Conservation (phyloP, 2,329 filamentous ascomycete species). For the Fusarium chuoi region DNA sequence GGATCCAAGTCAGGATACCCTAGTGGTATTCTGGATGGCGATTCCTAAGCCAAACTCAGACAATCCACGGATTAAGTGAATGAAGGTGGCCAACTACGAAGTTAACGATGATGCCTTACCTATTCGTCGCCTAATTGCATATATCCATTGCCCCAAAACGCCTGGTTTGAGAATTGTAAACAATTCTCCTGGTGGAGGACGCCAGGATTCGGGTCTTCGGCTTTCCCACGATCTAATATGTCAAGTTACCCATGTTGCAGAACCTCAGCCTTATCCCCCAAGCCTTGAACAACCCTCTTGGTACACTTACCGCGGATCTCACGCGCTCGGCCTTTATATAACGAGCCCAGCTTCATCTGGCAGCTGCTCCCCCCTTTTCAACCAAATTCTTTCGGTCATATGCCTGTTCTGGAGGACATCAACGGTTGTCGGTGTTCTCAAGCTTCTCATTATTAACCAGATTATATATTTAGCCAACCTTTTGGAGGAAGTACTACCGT, state of each 20-base stretch:
- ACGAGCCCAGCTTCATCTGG: not conserved
- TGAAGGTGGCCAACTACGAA: not conserved
- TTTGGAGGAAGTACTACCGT: too few relatives aligned
- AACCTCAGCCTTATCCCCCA: not conserved
- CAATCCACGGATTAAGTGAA: not conserved
- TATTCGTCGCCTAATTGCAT: not conserved
- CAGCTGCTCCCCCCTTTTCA: not conserved
- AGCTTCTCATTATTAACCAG: too few relatives aligned
- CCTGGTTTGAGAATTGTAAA: not conserved
- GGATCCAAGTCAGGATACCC: not conserved
- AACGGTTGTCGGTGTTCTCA: too few relatives aligned
- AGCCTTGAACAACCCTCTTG: not conserved
- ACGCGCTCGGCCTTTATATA: not conserved
- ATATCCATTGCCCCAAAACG: too few relatives aligned
- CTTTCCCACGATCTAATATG: not conserved
- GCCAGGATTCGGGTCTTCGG: not conserved
- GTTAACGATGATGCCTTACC: not conserved
- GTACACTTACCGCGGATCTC: not conserved
- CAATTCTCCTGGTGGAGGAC: not conserved
- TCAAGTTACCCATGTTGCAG: not conserved
- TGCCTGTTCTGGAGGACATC: not conserved
- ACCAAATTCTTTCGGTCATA: not conserved
- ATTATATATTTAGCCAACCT: too few relatives aligned
- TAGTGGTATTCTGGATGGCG: not conserved
- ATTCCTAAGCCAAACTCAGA: not conserved